These are phyloP conservation scores for Camelina neglecta DNA, from an alignment of 345 rosid species.

Conservation along the genomic window DNA sequence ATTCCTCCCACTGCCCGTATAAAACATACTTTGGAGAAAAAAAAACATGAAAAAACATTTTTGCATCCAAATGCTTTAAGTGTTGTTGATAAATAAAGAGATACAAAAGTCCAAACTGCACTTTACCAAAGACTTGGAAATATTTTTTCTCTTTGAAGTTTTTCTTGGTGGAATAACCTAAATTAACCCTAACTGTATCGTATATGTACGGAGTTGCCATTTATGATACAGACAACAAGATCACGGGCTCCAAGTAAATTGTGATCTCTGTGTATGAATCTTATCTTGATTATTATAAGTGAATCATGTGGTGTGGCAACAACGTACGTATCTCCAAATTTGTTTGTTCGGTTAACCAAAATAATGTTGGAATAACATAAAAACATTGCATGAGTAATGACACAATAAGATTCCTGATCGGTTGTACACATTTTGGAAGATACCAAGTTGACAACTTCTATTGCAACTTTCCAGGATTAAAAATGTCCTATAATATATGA, in stretches of 20 bases:
- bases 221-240: not conserved
- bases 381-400: constrained; percentile 9
- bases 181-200: not conserved
- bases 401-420: constrained; percentile 12
- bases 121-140: not conserved
- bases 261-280: constrained; percentile 5
- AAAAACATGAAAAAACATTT: too few species aligned
- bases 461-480: not conserved
- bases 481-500: not conserved
- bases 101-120: too few species aligned
- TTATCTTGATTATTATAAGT: not conserved
- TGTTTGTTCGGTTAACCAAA: not conserved
- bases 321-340: not conserved
- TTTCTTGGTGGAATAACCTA: not conserved
- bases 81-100: too few species aligned
- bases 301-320: not conserved
- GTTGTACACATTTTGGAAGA: not conserved
- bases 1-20: too few species aligned
- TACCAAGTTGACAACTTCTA: not conserved
- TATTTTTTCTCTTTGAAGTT: not conserved
- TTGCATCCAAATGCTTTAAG: too few species aligned
- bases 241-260: constrained; percentile 9
- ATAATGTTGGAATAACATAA: not conserved
- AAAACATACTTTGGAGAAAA: too few species aligned
- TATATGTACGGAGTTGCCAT: not conserved